Conservation (phyloP, 2,329 filamentous ascomycete genomes). For the Pseudogymnoascus sp. region DNA sequence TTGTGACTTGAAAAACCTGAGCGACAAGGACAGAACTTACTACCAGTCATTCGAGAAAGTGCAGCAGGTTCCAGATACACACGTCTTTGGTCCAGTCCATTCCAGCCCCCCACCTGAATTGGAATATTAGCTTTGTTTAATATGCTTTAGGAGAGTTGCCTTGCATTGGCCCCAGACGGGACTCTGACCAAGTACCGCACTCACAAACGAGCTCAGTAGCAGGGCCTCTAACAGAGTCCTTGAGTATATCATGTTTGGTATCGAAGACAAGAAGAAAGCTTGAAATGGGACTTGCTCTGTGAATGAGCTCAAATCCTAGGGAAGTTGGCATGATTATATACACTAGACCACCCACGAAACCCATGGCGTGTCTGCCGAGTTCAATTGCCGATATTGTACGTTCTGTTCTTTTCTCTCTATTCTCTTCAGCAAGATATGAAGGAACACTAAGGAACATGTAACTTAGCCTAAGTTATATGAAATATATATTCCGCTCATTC, state of each 20-base stretch:
- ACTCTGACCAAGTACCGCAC: not conserved
- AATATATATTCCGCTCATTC: no score
- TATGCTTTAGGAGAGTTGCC: not conserved
- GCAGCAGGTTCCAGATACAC: not conserved
- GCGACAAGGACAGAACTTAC: not conserved
- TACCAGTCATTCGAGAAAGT: conserved; percentile 7
- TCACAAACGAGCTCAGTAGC: not conserved
- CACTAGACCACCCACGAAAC: no score
- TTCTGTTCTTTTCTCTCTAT: no score
- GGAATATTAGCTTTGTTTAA: not conserved
- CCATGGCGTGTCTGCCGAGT: no score
- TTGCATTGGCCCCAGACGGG: not conserved
- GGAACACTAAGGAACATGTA: no score
- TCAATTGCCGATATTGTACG: no score
- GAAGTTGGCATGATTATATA: not conserved
- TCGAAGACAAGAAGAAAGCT: not conserved
- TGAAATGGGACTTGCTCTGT: not conserved
- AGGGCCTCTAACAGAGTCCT: not conserved
- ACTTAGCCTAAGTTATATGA: no score
- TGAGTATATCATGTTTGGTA: not conserved
- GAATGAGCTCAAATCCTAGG: not conserved
- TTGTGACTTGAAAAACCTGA: not conserved
- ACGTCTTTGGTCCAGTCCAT: not conserved
- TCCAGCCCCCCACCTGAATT: not conserved
- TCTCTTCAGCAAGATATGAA: no score